Evolutionary conservation across 2,329 filamentous ascomycete species (phyloP).

Genomic region (Penicillium sclerotiorum): DNA sequence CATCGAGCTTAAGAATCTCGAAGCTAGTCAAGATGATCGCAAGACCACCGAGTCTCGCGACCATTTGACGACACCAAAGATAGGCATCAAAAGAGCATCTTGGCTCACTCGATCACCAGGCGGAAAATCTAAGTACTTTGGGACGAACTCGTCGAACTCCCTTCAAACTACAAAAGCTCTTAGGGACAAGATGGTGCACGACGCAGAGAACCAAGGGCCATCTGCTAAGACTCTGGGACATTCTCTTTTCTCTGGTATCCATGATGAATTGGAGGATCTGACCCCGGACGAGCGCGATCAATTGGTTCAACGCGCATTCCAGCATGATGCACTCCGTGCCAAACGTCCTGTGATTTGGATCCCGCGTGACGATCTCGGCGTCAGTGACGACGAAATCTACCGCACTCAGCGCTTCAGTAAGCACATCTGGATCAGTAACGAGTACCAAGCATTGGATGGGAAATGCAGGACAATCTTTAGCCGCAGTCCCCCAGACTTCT

Average conservation of each 20-base stretch:
- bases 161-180: slow-evolving; percentile 37
- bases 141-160: slow-evolving; percentile 34
- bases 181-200: slow-evolving; percentile 46
- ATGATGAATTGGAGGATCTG: slow-evolving; percentile 93
- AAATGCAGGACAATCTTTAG: slow-evolving; percentile 82
- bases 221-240: slow-evolving; percentile 65
- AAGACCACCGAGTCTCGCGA: slow-evolving; percentile 18
- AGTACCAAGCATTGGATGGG: slow-evolving; percentile 83
- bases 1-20: slow-evolving; percentile 50
- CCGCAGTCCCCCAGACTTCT: slow-evolving; percentile 84
- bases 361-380: slow-evolving; percentile 82
- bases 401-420: slow-evolving; percentile 76
- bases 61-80: slow-evolving; percentile 22
- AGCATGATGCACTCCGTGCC: slow-evolving; percentile 83
- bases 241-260: slow-evolving; percentile 81
- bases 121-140: slow-evolving; percentile 45
- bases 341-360: slow-evolving; percentile 91
- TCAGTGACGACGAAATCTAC: slow-evolving; percentile 87
- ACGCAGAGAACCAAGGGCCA: slow-evolving; percentile 70
- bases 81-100: slow-evolving; percentile 35
- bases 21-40: slow-evolving; percentile 25
- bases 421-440: slow-evolving; percentile 89
- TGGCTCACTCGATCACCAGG: slow-evolving; percentile 50
- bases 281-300: slow-evolving; percentile 86
- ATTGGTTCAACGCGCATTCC: slow-evolving; percentile 84